Percentiles rank a stretch among this genome's conserved stretches.
These are phyloP conservation scores for Eragrostis tef DNA, from an alignment of 202 grass and related monocot genomes.

Conservation along the genomic window DNA sequence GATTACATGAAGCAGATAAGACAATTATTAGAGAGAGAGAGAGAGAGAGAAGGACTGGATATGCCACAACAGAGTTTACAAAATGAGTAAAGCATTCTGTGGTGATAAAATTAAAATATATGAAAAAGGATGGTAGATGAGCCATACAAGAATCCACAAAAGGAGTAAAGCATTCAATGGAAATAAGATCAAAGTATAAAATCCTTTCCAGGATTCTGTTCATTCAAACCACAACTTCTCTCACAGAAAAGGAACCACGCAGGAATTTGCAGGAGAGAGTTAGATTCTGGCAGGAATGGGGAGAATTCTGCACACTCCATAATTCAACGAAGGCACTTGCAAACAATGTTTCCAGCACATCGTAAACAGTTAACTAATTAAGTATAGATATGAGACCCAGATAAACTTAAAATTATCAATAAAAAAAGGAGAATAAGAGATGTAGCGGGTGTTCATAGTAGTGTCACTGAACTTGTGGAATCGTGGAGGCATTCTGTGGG, in stretches of 20 bases:
- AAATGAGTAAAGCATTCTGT: conserved; percentile 18
- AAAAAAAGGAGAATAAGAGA: conserved; percentile 24
- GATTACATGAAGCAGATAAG: conserved; percentile 28
- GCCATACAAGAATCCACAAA: conserved; percentile 12
- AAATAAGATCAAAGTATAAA: conserved; percentile 16
- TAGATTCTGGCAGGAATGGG: neutral
- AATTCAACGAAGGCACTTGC: conserved; percentile 27
- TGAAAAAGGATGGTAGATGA: conserved; percentile 2
- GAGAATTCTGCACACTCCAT: neutral
- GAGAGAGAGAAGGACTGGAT: conserved; percentile 20
- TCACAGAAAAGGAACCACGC: neutral
- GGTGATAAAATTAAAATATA: conserved; percentile 20
- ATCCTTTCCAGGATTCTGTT: conserved; percentile 15
- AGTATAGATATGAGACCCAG: conserved; percentile 3
- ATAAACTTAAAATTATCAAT: neutral
- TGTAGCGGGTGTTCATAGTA: neutral
- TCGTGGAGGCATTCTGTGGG: neutral
- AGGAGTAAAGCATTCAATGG: neutral
- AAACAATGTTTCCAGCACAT: conserved; percentile 16
- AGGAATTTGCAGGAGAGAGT: neutral
- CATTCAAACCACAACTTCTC: conserved; percentile 5
- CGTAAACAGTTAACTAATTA: conserved; percentile 30
- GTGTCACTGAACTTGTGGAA: neutral
- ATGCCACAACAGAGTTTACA: conserved; percentile 4
- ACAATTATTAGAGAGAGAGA: conserved; percentile 37